Base-by-base conservation (phyloP, 2,329 filamentous ascomycete genomes). In the Parasarocladium wereldwijsianum region DNA sequence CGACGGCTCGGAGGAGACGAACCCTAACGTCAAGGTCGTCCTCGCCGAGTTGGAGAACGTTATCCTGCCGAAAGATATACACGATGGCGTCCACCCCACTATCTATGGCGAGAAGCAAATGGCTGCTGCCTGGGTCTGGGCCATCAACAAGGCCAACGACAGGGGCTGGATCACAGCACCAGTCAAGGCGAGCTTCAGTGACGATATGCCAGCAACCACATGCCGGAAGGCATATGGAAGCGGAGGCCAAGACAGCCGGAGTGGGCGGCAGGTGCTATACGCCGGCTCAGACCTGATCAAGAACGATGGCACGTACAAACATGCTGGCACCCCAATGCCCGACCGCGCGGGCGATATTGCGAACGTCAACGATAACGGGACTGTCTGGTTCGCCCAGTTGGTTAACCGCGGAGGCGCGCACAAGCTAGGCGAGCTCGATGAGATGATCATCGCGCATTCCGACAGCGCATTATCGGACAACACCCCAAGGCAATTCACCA, bases 331-430 rank as follows among this genome's bases (percentile, higher is more conserved):
- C 9, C 24, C 24, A 12, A 11, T 11, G 10, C n/a, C 12, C 24
- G 24, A 26, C 6, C 24, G 24, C 10, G 24, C 24, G 10, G 24
- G 24, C 13, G 24, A 26, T 26, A 26, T 26, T 14, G n/a, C 24
- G 9, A 13, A 34, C 17, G 16, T 20, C 10, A 10, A 21, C n/a
- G 19, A 22, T n/a, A 16, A 34, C 7, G 29, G 25, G n/a, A 24
- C 17, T 4, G 12, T 37, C 12, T 29, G 28, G 23, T 38, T 37
- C 17, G 35, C 37, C 7, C 29, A 35, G 24, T 26, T 39, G 11
- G 27, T 33, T 13, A 33, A 34, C 11, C 13, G 17, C 12, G 26
- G 27, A 6, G 10, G n/a, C 6, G 26, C 20, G 5, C 19, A 14
- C 3, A 25, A 25, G 20, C 24, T 21, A 15, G 35, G 31, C 25